Base-by-base conservation (phyloP, 306 rosid species). In the Prunus armeniaca region DNA sequence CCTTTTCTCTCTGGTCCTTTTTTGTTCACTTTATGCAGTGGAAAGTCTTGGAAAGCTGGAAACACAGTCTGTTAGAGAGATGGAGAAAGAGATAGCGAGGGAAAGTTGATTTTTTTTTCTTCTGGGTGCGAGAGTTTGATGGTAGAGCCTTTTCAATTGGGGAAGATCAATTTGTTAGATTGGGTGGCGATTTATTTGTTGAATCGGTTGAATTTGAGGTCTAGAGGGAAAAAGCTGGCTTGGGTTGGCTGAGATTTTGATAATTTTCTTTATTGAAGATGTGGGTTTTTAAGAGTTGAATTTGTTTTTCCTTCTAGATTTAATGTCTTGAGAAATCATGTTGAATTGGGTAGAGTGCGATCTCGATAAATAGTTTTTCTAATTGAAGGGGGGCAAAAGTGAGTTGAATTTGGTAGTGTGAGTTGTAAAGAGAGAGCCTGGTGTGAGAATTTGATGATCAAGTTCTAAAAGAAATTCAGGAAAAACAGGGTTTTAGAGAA, bases 181-280 rank as follows among this genome's bases (percentile, higher is more conserved):
- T 67, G 11, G 50, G 32, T 3, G 55, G 22, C 15, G 55, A 43
- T 46, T 13, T 67, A 32, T 45, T 22, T n/a, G 65, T 28, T 69
- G 64, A 50, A 9, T 67, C 67, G 67, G 9, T 17, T 82, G 22
- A 25, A 64, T 67, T 80, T 43, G 69, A 74, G 64, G 77, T 73
- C 12, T 76, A 56, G 79, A 46, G 70, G 58, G 57, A 38, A 52
- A 83, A 77, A 73, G 13, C 63, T 76, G 74, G 54, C 12, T 11
- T 34, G 82, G 74, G 64, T 51, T 68, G 18, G 5, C 32, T 22
- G 52, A 62, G 72, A 69, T 80, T 78, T 76, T 76, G 75, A 46
- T 72, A 9, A 17, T 15, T 54, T 68, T 34, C 47, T 47, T 30
- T 15, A 46, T 52, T 72, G 43, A 3, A 6, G 61, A 46, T 27